Conservation (phyloP, 176 grass and related monocot genomes). For the Juncus effusus region DNA sequence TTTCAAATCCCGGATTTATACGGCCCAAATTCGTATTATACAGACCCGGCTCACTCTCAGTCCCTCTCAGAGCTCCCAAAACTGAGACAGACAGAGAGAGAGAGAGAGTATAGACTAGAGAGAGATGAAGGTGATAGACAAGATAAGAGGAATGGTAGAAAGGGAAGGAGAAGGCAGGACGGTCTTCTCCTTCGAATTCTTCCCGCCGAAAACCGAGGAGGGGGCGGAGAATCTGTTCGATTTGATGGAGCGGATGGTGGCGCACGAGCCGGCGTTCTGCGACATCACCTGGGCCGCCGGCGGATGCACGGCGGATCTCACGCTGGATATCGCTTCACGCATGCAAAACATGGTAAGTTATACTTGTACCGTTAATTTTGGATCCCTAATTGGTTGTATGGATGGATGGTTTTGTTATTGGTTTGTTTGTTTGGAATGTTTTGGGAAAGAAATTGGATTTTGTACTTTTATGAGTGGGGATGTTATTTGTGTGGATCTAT, state of each 20-base stretch:
- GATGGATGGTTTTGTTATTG: too few relatives aligned
- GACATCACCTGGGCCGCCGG: conserved; percentile 97
- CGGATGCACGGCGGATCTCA: conserved; percentile 84
- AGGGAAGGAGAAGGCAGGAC: conserved; percentile 65
- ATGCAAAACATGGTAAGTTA: conserved; percentile 84
- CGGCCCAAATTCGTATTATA: too few relatives aligned
- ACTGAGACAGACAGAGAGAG: too few relatives aligned
- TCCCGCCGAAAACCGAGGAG: conserved; percentile 84
- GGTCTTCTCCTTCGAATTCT: conserved; percentile 89
- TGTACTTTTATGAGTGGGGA: conserved; percentile 21
- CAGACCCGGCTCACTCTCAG: too few relatives aligned
- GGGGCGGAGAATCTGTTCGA: conserved; percentile 90
- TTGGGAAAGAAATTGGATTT: conserved; percentile 18
- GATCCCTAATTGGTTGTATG: neutral
- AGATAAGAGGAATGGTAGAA: conserved; percentile 35
- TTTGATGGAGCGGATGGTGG: conserved; percentile 87
- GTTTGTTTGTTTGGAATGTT: too few relatives aligned
- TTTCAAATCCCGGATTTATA: too few relatives aligned
- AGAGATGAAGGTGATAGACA: conserved; percentile 91
- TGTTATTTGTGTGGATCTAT: neutral
- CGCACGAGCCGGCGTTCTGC: conserved; percentile 73
- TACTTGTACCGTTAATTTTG: neutral
- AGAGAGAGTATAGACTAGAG: too few relatives aligned
- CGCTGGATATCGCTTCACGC: conserved; percentile 73
- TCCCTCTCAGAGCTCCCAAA: too few relatives aligned